A percentile compares a stretch with the other conserved stretches of the same genome.
Evolutionary conservation across 2,329 filamentous ascomycete species (phyloP).

Genomic region (Epichloe baconii): DNA sequence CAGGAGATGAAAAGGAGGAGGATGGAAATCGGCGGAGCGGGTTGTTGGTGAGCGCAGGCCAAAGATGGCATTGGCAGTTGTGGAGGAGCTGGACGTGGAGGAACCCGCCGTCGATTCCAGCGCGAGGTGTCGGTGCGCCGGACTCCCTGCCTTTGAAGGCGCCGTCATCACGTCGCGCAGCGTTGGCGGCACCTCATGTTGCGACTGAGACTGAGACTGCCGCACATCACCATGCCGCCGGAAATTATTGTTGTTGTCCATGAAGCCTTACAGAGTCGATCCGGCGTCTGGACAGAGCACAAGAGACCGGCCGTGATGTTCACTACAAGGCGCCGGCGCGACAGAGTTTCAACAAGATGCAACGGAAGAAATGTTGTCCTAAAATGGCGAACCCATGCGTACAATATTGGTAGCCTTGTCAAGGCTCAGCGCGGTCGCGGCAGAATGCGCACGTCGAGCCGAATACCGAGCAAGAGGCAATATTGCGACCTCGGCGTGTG

Average conservation of each 20-base stretch:
- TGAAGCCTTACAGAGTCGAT: conserved; percentile 9
- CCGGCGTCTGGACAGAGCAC: background rate
- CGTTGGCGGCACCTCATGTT: conserved; percentile 17
- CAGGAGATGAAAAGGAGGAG: conserved; percentile 18
- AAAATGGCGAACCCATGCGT: background rate
- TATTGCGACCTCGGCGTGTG: background rate
- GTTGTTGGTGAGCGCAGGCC: conserved; percentile 38
- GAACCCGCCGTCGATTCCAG: background rate
- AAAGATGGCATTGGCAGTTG: conserved; percentile 20
- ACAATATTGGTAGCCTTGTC: background rate
- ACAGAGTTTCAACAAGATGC: background rate
- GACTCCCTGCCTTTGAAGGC: conserved; percentile 3
- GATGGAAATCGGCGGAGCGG: conserved; percentile 22
- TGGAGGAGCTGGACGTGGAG: background rate
- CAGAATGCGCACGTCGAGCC: background rate
- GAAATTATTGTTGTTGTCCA: conserved; percentile 30
- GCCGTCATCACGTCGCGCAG: conserved; percentile 35
- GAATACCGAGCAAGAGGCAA: background rate
- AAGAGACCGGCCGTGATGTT: background rate
- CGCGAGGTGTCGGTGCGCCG: conserved; percentile 1
- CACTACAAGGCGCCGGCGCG: background rate
- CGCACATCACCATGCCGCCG: conserved; percentile 27
- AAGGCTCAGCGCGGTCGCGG: background rate
- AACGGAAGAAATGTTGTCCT: background rate
- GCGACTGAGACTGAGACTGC: conserved; percentile 10